phyloP scores from a whole-genome alignment of 306 rosid genomes.

The Cucumis sativus region DNA sequence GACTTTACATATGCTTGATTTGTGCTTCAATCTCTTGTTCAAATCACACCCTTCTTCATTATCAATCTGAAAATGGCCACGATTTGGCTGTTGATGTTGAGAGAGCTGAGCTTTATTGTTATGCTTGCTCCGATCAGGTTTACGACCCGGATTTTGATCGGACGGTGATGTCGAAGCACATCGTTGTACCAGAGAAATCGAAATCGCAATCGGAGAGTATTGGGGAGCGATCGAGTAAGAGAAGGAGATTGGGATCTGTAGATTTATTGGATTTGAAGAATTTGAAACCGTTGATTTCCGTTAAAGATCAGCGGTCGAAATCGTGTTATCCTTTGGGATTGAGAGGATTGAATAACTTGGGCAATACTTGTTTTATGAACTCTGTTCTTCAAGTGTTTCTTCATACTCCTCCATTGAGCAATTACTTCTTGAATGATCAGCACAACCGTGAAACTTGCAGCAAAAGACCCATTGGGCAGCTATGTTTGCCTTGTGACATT shows the following conservation, averaged over 20 bases:
- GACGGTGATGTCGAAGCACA: constrained; percentile 60
- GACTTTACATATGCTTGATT: constrained; percentile 53
- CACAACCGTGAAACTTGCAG: constrained; percentile 46
- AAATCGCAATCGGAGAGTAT: constrained; percentile 36
- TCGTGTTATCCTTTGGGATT: constrained; percentile 75
- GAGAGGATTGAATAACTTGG: constrained; percentile 84
- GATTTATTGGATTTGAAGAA: constrained; percentile 30
- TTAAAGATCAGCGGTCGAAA: constrained; percentile 47
- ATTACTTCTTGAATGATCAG: constrained; percentile 61
- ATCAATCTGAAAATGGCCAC: constrained; percentile 39
- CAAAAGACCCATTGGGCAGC: constrained; percentile 27
- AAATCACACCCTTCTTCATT: constrained; percentile 47
- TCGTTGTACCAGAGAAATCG: constrained; percentile 12
- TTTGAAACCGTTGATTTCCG: constrained; percentile 19
- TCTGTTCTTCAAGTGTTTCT: constrained; percentile 80
- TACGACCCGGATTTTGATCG: constrained; percentile 86
- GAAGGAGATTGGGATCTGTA: constrained; percentile 45
- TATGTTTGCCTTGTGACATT: constrained; percentile 30
- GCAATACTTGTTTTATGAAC: constrained; percentile 83
- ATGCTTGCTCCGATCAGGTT: constrained; percentile 64
- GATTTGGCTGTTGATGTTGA: constrained; percentile 54
- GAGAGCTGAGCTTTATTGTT: constrained; percentile 85
- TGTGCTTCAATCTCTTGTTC: constrained; percentile 62
- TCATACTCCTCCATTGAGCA: constrained; percentile 62
- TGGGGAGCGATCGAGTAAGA: constrained; percentile 68